Evolutionary conservation across 1,284 basidiomycete genomes (phyloP).

Genomic region (Rhizoctonia solani): DNA sequence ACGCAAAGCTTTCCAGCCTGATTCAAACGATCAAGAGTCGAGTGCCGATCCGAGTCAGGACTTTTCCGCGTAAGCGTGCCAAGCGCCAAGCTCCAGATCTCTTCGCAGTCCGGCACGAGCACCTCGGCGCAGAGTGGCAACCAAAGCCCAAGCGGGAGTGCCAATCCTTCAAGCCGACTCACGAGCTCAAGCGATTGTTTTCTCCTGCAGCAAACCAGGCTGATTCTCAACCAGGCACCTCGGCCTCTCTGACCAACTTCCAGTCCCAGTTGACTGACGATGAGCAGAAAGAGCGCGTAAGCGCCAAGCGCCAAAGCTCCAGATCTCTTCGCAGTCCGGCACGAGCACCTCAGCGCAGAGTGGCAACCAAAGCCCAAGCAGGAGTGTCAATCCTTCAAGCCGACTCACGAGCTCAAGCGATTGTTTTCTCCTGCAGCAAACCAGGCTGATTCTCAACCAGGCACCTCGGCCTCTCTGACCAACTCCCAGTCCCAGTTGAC

Average conservation of each 20-base stretch:
- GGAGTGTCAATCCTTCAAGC: conserved; percentile 11
- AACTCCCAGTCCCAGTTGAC: conserved; percentile 1
- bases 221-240: not conserved
- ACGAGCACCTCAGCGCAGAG: no score
- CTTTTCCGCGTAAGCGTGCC: conserved; percentile 11
- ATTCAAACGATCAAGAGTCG: conserved; percentile 3
- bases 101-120: no score
- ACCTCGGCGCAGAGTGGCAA: no score
- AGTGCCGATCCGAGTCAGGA: conserved; percentile 4
- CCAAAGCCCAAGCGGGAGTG: not conserved
- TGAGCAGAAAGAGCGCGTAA: conserved; percentile 18
- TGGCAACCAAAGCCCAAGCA: not conserved
- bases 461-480: not conserved
- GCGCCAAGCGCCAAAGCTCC: no score
- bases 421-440: not conserved
- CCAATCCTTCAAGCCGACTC: conserved; percentile 21
- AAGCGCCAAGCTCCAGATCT: conserved; percentile 9
- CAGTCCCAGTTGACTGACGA: not conserved
- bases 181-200: conserved; percentile 17
- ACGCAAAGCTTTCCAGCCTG: conserved; percentile 11
- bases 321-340: no score
- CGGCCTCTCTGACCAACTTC: not conserved
- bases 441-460: not conserved
- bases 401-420: conserved; percentile 18
- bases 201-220: not conserved